Evolutionary conservation across 1,139 yeast genomes (phyloP).

Genomic region (Zygosaccharomyces pseudobailii): DNA sequence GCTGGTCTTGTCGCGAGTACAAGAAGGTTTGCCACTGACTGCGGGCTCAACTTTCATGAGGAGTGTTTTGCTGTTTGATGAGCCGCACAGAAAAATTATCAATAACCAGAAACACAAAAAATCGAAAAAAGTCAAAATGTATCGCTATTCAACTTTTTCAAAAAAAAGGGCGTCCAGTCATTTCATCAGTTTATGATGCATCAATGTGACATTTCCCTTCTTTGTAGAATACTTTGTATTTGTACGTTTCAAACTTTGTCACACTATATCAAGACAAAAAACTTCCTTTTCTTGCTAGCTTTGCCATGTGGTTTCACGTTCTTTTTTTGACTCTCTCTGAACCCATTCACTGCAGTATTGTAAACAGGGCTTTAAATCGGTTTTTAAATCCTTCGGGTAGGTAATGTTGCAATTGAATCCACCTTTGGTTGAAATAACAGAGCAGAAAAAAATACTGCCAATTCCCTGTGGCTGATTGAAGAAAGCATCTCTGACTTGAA

Average conservation of each 20-base stretch:
- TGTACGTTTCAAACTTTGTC: too few species aligned
- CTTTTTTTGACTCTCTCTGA: background rate
- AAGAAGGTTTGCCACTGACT: slow-evolving; percentile 74
- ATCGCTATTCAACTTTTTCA: too few species aligned
- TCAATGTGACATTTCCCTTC: too few species aligned
- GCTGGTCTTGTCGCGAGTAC: slow-evolving; percentile 70
- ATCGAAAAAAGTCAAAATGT: too few species aligned
- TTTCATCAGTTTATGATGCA: too few species aligned
- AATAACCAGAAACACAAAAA: too few species aligned
- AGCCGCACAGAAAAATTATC: too few species aligned
- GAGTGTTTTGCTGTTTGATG: slow-evolving; percentile 55
- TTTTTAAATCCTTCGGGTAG: slow-evolving; percentile 18
- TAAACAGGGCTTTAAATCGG: slow-evolving; percentile 7
- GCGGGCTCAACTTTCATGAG: slow-evolving; percentile 79
- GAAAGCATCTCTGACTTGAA: slow-evolving; percentile 22
- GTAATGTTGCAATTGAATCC: slow-evolving; percentile 26
- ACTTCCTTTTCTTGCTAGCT: background rate
- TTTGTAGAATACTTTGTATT: too few species aligned
- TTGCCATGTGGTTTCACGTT: background rate
- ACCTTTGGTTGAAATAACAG: slow-evolving; percentile 26
- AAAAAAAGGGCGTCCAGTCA: too few species aligned
- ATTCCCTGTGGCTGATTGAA: slow-evolving; percentile 30
- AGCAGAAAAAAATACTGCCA: slow-evolving; percentile 21
- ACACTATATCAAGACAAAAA: background rate
- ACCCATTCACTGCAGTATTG: background rate